A percentile compares a stretch with the other conserved stretches of the same genome.
phyloP scores from a whole-genome alignment of 345 rosid genomes.

The Xanthoceras sorbifolium region DNA sequence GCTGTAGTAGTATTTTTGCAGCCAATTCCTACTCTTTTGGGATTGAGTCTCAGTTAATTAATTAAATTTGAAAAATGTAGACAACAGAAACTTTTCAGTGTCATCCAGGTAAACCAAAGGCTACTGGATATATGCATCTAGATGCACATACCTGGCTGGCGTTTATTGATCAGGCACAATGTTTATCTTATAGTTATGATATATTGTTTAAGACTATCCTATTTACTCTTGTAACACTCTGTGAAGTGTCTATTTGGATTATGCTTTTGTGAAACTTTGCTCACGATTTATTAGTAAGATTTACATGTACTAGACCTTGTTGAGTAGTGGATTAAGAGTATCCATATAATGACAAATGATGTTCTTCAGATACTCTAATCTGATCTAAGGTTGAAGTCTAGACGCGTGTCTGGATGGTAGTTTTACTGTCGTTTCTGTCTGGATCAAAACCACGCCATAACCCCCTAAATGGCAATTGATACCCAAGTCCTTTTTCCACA shows the following conservation, averaged over 20 bases:
- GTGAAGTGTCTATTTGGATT: neutral
- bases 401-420: neutral
- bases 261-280: neutral
- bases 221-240: neutral
- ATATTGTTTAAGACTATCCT: neutral
- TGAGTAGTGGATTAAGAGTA: neutral
- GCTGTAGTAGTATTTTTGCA: too few species aligned
- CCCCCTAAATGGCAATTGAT: neutral
- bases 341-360: neutral
- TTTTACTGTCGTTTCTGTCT: neutral
- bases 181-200: neutral
- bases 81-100: neutral
- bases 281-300: neutral
- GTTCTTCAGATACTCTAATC: neutral
- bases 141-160: neutral
- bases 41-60: neutral
- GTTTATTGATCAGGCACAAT: neutral
- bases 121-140: neutral
- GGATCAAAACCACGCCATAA: neutral
- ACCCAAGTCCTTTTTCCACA: neutral
- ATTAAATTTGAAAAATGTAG: neutral
- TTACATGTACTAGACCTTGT: neutral
- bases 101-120: neutral
- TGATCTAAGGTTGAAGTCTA: neutral
- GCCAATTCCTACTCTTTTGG: neutral